Base-by-base conservation (phyloP, 1,284 basidiomycete genomes). In the Malassezia globosa region DNA sequence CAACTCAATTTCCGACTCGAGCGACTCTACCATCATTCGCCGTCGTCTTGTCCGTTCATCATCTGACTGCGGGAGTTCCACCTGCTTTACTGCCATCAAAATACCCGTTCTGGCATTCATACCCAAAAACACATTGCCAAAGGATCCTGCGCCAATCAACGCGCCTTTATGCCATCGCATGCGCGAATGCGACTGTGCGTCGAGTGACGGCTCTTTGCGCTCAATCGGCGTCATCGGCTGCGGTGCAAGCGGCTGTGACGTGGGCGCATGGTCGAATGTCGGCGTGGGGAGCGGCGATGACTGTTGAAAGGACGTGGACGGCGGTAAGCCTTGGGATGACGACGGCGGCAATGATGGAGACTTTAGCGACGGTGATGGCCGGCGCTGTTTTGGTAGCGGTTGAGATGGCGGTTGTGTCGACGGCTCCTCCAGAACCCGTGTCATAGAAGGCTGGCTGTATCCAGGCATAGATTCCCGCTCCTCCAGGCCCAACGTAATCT, bases 111-210 rank as follows among this genome's bases (percentile, higher is more conserved):
- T 80, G 1, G 90, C 87, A 73, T 95, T 90, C 89, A 97, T 95
- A 27, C 90, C 94, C 13, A 99, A 81, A 73, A 87, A 72, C 7
- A 74, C 72, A 29, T 72, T 69, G 27, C 67, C 68, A 29, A 69
- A 70, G 7, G 66, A 70, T 1, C 94, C 94, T 19, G 87, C 85
- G 48, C 94, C 94, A 61, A 99, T 96, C 55, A 97, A 79, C 3
- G 92, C 92, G 42, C 94, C 94, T 64, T 94, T 95, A 75, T 96
- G 90, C 94, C 94, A 99, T 73, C 95, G 94, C 72, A 85, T 85
- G 11, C 81, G 84, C 74, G 64, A 50, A 41, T 38, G 36, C 13
- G 22, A 13, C 5, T 4, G 10, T 8, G 26, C 3, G 10, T 7
- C 16, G 22, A 11, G 10, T 14, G 19, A 18, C 5, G 39, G 39